Conservation (phyloP, 331 rosid species). For the Quercus phellos region DNA sequence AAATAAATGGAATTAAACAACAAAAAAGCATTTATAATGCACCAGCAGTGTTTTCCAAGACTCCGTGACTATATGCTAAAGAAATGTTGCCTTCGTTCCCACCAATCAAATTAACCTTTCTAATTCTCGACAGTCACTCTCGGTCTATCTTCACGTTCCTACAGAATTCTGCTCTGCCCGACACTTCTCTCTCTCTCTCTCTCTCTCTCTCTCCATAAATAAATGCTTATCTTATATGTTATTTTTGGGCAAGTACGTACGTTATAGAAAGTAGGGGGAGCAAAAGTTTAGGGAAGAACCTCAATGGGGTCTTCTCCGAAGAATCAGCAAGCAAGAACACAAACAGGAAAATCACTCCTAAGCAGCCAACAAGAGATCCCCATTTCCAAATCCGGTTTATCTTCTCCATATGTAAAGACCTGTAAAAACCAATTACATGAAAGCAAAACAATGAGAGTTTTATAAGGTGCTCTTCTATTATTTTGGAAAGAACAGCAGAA, state of each 20-base stretch:
- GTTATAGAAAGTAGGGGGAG: constrained; percentile 4
- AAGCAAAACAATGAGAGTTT: neutral
- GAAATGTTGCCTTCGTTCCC: neutral
- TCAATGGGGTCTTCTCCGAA: constrained; percentile 14
- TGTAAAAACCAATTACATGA: neutral
- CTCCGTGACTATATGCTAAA: neutral
- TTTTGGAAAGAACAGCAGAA: neutral
- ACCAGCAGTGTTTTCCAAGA: neutral
- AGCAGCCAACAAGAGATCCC: constrained; percentile 20
- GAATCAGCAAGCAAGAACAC: constrained; percentile 21
- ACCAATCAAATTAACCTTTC: neutral
- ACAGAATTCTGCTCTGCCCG: neutral
- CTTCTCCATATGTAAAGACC: constrained; percentile 20
- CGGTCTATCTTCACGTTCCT: too few relatives aligned
- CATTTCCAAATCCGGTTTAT: constrained; percentile 15
- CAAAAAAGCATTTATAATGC: neutral
- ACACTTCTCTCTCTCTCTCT: neutral
- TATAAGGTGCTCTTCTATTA: neutral
- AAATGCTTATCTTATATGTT: too few relatives aligned
- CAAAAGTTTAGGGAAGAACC: constrained; percentile 32
- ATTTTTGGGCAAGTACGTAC: neutral
- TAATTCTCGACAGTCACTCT: too few relatives aligned
- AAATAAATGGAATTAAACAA: neutral
- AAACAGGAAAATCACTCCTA: constrained; percentile 17
- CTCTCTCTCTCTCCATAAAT: neutral